Base-by-base conservation (phyloP, 2,329 filamentous ascomycete species). In the Ophiobolus disseminans region DNA sequence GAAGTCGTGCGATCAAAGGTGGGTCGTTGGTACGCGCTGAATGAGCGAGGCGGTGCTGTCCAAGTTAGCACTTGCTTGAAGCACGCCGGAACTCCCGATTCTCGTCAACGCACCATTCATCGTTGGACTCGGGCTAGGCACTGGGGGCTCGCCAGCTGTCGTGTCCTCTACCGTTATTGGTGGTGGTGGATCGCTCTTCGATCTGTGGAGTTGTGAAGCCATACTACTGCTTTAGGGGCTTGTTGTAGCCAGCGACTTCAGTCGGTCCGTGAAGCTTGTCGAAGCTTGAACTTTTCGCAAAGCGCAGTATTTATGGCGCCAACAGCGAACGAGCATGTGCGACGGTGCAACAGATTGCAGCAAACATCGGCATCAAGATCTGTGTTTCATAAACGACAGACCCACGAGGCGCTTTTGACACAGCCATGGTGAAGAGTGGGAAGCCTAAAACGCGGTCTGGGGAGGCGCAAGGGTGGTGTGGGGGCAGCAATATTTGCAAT, bases 81-180 rank as follows among this genome's bases (percentile, higher is more conserved):
- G 28, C 25, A 19, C 28, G 31, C 40, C 23, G 35, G 28, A 16
- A 44, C 14, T 37, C 19, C 9, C 21, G 17, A 13, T 28, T 31
- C 40, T 45, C 16, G 30, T 23, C 26, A n/a, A 47, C 47, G 40
- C 49, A 65, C 59, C 48, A 41, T 50, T 47, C 30, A 45, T 45
- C 20, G 60, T 62, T 16, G 59, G 56, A 16, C 55, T 63, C 19
- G 58, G 55, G 17, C 61, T 66, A 40, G 58, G 63, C 30, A 53
- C 45, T 26, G 60, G 60, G 26, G 53, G 55, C 17, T 55, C 52
- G 4, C 56, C 58, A 40, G 58, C 58, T 36, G 60, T 62, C 25
- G 65, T 70, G 40, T 73, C 70, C 54, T 73, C 66, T 3, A 73
- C 55, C 20, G 60, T 68, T 37, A 73, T 72, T 34, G 68, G 65